Percentiles rank a stretch among this genome's conserved stretches.
These are phyloP conservation scores for Alternaria incomplexa DNA, from an alignment of 2,329 filamentous ascomycete species.

Conservation along the genomic window DNA sequence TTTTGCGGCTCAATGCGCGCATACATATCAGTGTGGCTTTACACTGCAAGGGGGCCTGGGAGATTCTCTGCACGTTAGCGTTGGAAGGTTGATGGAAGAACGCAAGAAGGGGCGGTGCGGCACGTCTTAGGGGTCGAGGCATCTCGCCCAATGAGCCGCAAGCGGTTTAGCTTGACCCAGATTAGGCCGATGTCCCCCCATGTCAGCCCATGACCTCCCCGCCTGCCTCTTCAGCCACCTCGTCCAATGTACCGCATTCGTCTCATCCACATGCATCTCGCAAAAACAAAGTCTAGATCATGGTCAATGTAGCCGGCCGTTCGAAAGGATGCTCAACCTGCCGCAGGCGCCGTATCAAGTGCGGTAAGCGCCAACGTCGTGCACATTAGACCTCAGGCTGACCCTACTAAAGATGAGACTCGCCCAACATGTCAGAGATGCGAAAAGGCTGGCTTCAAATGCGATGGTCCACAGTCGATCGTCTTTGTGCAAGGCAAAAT, in stretches of 20 bases:
- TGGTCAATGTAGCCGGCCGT: slow-evolving; percentile 42
- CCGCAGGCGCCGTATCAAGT: slow-evolving; percentile 38
- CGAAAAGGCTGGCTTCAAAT: slow-evolving; percentile 27
- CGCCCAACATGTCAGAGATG: slow-evolving; percentile 36
- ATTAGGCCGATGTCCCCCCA: not conserved
- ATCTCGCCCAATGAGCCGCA: slow-evolving; percentile 34
- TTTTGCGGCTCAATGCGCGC: slow-evolving; percentile 12
- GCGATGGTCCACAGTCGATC: slow-evolving; percentile 31
- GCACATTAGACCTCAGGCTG: not conserved
- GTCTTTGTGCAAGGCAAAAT: slow-evolving; percentile 36
- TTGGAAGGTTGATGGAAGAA: not conserved
- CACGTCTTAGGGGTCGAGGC: not conserved
- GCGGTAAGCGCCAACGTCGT: slow-evolving; percentile 29
- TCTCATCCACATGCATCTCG: not conserved
- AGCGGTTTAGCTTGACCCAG: slow-evolving; percentile 23
- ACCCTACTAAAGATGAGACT: slow-evolving; percentile 29
- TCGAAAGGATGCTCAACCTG: slow-evolving; percentile 43
- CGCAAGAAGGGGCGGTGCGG: not conserved
- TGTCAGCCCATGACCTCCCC: not conserved
- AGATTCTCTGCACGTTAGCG: not conserved
- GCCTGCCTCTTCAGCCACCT: not conserved
- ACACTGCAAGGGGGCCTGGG: not conserved
- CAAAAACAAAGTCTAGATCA: slow-evolving; percentile 5
- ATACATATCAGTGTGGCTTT: not conserved
- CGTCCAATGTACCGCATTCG: slow-evolving; percentile 2